Percentiles rank a stretch among this genome's conserved stretches.
These are phyloP conservation scores for Pichia occidentalis DNA, from an alignment of 805 yeast genomes.

Conservation along the genomic window DNA sequence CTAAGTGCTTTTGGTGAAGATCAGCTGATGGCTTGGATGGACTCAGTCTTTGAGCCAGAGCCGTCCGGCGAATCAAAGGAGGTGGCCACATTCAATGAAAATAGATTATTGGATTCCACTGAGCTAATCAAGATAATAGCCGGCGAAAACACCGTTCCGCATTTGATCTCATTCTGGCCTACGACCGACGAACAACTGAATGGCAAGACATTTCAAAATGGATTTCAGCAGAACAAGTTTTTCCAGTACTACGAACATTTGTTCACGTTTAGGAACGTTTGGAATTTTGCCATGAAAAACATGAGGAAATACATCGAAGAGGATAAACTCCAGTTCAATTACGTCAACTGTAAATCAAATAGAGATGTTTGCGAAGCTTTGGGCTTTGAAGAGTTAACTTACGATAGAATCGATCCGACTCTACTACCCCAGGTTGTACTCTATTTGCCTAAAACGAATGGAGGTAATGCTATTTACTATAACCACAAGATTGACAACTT, in stretches of 20 bases:
- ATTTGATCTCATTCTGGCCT: conserved; percentile 64
- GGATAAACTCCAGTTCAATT: conserved; percentile 34
- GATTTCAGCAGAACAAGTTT: conserved; percentile 28
- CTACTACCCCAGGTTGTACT: conserved; percentile 24
- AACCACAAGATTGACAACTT: conserved; percentile 8
- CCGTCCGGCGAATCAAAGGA: background rate
- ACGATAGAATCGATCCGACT: conserved; percentile 4
- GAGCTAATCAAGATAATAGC: conserved; percentile 43
- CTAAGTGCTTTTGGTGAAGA: conserved; percentile 49
- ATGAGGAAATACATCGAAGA: conserved; percentile 21
- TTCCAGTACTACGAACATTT: conserved; percentile 45
- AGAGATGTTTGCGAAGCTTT: conserved; percentile 45
- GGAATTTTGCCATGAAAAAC: conserved; percentile 53
- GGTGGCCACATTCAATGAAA: background rate
- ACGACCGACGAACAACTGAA: conserved; percentile 37
- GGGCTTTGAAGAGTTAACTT: conserved; percentile 35
- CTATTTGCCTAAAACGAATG: conserved; percentile 46
- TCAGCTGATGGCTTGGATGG: conserved; percentile 38
- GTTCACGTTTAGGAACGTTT: conserved; percentile 42
- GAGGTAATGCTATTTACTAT: conserved; percentile 44
- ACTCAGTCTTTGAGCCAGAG: conserved; percentile 30
- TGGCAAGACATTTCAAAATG: conserved; percentile 28
- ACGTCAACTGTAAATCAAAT: conserved; percentile 51
- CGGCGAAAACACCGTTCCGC: conserved; percentile 44
- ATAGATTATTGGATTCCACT: conserved; percentile 22